Conservation (phyloP, 176 grass and related monocot genomes). For the sorghum (Sorghum bicolor) region DNA sequence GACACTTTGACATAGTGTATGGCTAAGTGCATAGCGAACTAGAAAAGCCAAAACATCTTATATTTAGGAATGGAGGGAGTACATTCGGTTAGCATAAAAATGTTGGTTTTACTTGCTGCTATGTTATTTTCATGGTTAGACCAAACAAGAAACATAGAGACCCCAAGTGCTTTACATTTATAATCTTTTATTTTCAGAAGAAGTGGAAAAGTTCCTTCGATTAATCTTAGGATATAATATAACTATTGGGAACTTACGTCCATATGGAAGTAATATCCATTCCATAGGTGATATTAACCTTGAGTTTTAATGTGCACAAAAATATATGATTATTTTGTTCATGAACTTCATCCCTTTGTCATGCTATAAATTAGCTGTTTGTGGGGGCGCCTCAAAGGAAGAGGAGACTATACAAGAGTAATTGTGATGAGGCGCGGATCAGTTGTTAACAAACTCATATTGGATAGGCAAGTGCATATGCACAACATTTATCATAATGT, state of each 20-base stretch:
- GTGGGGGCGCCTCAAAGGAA: too few species aligned
- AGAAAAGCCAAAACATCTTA: background rate
- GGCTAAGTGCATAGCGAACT: background rate
- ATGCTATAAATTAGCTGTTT: background rate
- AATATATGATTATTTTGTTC: background rate
- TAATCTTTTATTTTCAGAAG: background rate
- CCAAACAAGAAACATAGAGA: background rate
- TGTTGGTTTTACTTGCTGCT: background rate
- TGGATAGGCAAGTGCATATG: background rate
- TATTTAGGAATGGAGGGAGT: background rate
- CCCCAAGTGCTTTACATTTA: too few species aligned
- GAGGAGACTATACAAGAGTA: too few species aligned
- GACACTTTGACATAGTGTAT: background rate
- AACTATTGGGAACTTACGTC: background rate
- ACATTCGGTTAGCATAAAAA: background rate
- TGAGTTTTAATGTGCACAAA: background rate
- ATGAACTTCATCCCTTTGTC: too few species aligned
- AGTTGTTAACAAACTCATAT: background rate
- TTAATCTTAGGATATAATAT: background rate
- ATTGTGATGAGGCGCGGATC: too few species aligned
- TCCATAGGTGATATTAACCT: background rate
- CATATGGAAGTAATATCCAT: background rate
- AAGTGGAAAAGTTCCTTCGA: background rate
- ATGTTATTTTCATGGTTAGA: background rate
- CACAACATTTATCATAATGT: background rate